A percentile compares a stretch with the other conserved stretches of the same genome.
phyloP scores from a whole-genome alignment of 768 basidiomycete species.

The Tephrocybe rancida region DNA sequence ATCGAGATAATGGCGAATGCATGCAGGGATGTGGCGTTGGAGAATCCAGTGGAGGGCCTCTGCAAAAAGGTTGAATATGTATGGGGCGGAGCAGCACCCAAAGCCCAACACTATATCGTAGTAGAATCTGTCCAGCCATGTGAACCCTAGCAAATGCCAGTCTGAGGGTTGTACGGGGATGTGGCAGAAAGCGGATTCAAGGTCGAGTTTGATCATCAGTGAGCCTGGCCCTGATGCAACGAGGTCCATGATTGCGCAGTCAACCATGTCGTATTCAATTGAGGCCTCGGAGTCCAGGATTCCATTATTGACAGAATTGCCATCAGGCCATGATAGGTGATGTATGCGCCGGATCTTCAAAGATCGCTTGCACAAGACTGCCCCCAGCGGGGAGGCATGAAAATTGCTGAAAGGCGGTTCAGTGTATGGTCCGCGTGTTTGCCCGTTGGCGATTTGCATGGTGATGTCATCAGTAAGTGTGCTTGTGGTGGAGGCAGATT shows the following conservation, averaged over 20 bases:
- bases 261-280: conserved; percentile 32
- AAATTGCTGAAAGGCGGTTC: conserved; percentile 20
- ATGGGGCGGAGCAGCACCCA: conserved; percentile 33
- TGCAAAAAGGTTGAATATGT: conserved; percentile 43
- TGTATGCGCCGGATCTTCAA: conserved; percentile 25
- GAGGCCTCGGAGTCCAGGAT: conserved; percentile 28
- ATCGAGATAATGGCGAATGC: conserved; percentile 35
- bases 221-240: conserved; percentile 24
- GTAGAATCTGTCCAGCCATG: conserved; percentile 30
- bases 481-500: not conserved
- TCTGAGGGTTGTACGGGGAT: conserved; percentile 31
- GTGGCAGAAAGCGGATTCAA: conserved; percentile 38
- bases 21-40: conserved; percentile 30
- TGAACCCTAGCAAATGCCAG: conserved; percentile 34
- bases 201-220: conserved; percentile 34
- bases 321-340: conserved; percentile 23
- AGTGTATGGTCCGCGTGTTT: conserved; percentile 21
- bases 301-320: conserved; percentile 30
- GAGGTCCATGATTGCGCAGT: conserved; percentile 22
- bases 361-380: conserved; percentile 21
- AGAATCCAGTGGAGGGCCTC: conserved; percentile 44
- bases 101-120: conserved; percentile 32
- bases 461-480: conserved; percentile 9
- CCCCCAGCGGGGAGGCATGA: conserved; percentile 25
- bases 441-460: not conserved